Evolutionary conservation across 257 asterid species (phyloP), one percentile per base, ranked within the genome.

Genomic region (Cinchona pubescens): DNA sequence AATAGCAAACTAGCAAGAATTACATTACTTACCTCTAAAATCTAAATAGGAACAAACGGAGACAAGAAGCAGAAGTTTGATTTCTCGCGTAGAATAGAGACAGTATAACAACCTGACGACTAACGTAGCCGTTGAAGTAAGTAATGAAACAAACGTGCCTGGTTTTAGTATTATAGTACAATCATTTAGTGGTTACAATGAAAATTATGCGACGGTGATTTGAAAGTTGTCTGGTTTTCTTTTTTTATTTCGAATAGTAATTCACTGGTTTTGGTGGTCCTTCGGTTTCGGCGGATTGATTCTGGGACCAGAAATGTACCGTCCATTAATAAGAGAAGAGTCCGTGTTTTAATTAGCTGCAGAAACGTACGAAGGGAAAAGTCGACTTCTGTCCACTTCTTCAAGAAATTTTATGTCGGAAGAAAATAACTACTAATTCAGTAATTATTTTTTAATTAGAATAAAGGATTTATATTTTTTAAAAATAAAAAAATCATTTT

Each of bases 221-320:
- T 55, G 29, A 55, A n/a, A 55, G 60, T 55, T 55, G 13, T 23
- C 60, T 55, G 29, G 60, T 21, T 55, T 55, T 55, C 1, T 23
- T 53, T 7, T 55, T n/a, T 49, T 23, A 29, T 23, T n/a, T 0
- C 30, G 5, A n/a, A n/a, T n/a, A n/a, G n/a, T n/a, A 55, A n/a
- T n/a, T 55, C 61, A 23, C 15, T 25, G 61, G 29, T 55, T 25
- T 23, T n/a, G 61, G 11, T 23, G 1, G n/a, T n/a, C n/a, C n/a
- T n/a, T 55, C 2, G 61, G 29, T 1, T 0, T 5, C 3, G 6
- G 2, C 0, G 0, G 23, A 6, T 7, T 1, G 2, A 6, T 7
- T n/a, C 2, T 58, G 35, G 35, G 35, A 11, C 35, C 63, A 0
- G 16, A 3, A 11, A 58, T 7, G 4, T 34, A 8, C 25, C 25